Base-by-base conservation (phyloP, 768 basidiomycete species). In the Macrocybe gigantea region DNA sequence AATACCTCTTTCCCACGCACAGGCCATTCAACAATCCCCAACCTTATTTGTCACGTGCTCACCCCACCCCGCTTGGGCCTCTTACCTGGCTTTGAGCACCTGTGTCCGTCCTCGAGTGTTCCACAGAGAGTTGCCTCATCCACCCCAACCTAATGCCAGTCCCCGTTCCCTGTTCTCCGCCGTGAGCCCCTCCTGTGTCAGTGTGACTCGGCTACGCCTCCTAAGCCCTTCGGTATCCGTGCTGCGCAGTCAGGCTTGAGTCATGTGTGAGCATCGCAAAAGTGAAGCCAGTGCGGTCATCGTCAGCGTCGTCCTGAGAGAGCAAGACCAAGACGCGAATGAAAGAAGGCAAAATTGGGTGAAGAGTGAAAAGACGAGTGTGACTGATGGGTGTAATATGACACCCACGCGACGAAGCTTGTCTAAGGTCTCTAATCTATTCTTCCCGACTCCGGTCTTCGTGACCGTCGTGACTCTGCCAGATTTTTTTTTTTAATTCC, bases 1-100 rank as follows among this genome's bases (percentile, higher is more conserved):
- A 60, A 62, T 61, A 63, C 62, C 41, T 32, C 38, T 40, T 63
- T 71, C 69, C 59, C 72, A 74, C 74, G 74, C 74, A 74, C 74
- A 63, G 72, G 61, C 74, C 73, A 65, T 57, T 62, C 54, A 74
- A 64, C 64, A 66, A 64, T 54, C 58, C 61, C 62, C 56, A 63
- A 64, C 61, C 61, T 62, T 62, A 61, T 53, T 51, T 55, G 38
- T 55, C 71, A 73, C 72, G 67, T 71, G 68, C 12, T 41, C 13
- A 41, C 13, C 36, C 46, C 39, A 39, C 45, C 42, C 36, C 50
- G 35, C 45, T 45, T 30, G 33, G 35, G 12, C 44, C 34, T 30
- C 30, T 31, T 11, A 11, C 33, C 39, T 22, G 32, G 31, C 12
- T 10, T 30, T 29, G 12, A 33, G 12, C 15, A 41, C 14, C 10